phyloP scores from a whole-genome alignment of 257 asterid genomes.

The Solanum ossicruentum region DNA sequence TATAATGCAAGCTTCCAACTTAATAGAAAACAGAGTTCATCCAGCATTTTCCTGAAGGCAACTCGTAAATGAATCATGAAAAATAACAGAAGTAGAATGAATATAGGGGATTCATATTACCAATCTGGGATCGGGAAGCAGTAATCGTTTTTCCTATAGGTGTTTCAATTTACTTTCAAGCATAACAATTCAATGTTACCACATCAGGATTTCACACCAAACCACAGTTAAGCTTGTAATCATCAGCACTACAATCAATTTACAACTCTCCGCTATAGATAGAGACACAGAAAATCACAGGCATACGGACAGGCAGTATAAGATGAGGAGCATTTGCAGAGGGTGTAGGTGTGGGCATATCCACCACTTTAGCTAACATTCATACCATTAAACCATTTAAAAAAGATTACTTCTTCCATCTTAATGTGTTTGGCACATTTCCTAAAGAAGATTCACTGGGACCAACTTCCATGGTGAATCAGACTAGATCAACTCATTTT shows the following conservation, averaged over 20 bases:
- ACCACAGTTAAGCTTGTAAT: neutral
- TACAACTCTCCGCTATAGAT: neutral
- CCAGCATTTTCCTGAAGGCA: neutral
- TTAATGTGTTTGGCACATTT: neutral
- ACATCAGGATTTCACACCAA: neutral
- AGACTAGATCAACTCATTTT: neutral
- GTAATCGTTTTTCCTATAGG: neutral
- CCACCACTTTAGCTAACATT: neutral
- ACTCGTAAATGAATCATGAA: neutral
- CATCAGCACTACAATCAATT: neutral
- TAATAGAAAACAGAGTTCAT: neutral
- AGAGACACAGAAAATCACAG: neutral
- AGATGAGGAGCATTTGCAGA: neutral
- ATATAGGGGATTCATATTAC: neutral
- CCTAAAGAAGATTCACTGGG: neutral
- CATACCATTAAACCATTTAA: neutral
- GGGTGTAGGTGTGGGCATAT: neutral
- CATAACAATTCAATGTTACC: neutral
- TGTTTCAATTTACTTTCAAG: neutral
- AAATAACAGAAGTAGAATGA: neutral
- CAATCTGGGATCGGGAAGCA: neutral
- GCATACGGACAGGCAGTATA: neutral
- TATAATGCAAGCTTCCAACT: neutral
- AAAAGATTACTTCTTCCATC: neutral
- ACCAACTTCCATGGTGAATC: neutral